Evolutionary conservation across 306 rosid species (phyloP).

Genomic region (Quillaja saponaria): DNA sequence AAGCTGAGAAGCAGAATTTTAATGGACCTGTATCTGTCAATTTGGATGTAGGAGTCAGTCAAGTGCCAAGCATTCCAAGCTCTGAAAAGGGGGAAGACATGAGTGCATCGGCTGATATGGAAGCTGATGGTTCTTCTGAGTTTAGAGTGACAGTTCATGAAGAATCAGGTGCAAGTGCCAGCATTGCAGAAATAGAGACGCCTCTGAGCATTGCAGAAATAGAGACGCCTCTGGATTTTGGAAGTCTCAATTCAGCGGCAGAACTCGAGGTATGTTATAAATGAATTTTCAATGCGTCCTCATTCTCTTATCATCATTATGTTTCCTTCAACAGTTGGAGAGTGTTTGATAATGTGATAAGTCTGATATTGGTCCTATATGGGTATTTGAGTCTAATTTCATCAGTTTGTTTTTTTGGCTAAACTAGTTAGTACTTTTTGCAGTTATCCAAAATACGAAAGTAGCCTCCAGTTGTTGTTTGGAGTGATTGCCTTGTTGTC

Average conservation of each 20-base stretch:
- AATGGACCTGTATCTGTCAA: conserved; percentile 33
- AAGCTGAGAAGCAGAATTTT: conserved; percentile 36
- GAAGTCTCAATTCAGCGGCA: conserved; percentile 56
- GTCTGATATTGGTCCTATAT: too few relatives aligned
- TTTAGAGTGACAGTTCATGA: conserved; percentile 37
- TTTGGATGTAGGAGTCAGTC: conserved; percentile 28
- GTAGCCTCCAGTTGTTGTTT: too few relatives aligned
- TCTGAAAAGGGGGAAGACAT: conserved; percentile 35
- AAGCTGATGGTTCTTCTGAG: conserved; percentile 43
- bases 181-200: conserved; percentile 37
- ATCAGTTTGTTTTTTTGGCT: too few relatives aligned
- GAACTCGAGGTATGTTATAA: conserved; percentile 78
- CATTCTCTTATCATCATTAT: background rate
- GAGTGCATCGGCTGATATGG: conserved; percentile 30
- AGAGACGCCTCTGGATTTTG: conserved; percentile 62
- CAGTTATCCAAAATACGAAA: too few relatives aligned
- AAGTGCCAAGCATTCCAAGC: conserved; percentile 23
- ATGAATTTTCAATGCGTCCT: conserved; percentile 10
- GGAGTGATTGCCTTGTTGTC: too few relatives aligned
- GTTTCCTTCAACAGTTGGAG: background rate
- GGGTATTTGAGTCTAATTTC: too few relatives aligned
- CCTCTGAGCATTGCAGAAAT: conserved; percentile 29
- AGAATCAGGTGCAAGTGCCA: conserved; percentile 41
- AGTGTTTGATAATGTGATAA: too few relatives aligned
- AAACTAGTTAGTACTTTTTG: too few relatives aligned